Evolutionary conservation across 2,329 filamentous ascomycete genomes (phyloP), one percentile per base, ranked within the genome.

Genomic region (Teratosphaeria pseudoeucalypti): DNA sequence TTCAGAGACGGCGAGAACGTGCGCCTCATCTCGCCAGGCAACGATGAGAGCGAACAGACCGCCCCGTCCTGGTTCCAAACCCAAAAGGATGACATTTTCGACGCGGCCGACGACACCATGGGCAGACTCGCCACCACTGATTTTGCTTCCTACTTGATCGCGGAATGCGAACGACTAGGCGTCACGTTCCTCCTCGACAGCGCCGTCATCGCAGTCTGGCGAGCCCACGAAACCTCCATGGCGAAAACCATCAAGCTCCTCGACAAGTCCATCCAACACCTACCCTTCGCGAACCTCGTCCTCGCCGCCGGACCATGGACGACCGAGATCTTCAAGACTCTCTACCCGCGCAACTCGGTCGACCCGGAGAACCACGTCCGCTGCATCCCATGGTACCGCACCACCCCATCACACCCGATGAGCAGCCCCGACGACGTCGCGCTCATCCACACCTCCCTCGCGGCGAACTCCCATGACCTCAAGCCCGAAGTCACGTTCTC

Each of bases 271-370:
- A 39, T 9, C n/a, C 6, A 10, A 54, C 23, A 32, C 5, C 34
- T 23, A 6, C 27, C 19, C 5, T 37, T 54, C 34, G 9, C 53
- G 19, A 62, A 67, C 54, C 56, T 69, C 43, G 54, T 69, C 57
- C 54, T 69, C 29, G 66, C 67, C 26, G 63, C 64, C 7, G 66
- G 67, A 2, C 58, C 65, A 14, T 65, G 57, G 29, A 66, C 65
- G 2, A 58, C 63, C 5, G 34, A 39, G 2, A 56, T 65, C 34
- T 61, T 64, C 54, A 19, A 59, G 11, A 14, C 52, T 1, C 49
- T 66, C 0, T 61, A 58, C 34, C 49, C 43, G 0, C 52, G 57
- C 4, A 52, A 26, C 34, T 11, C 27, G 5, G 12, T 62, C n/a
- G 5, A 14, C 32, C 54, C 63, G 7, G 43, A 58, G 23, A 64